phyloP scores from a whole-genome alignment of 192 early-diverging fungal species.

The Dissophora ornata region DNA sequence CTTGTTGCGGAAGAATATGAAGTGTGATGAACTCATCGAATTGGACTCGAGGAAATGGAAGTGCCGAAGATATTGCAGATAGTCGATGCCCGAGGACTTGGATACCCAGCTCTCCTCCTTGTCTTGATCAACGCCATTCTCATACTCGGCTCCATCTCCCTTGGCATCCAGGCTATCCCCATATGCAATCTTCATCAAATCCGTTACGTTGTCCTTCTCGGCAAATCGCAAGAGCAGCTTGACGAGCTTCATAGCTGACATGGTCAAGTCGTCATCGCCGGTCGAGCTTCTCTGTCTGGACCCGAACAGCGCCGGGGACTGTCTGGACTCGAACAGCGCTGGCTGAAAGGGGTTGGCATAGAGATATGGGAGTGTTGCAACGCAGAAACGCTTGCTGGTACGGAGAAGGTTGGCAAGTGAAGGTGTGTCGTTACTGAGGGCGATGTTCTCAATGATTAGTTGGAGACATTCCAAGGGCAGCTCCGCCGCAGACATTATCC shows the following conservation, averaged over 20 bases:
- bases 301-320: not conserved
- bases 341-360: constrained; percentile 15
- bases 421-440: not conserved
- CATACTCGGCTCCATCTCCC: too few species aligned
- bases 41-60: not conserved
- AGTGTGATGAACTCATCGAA: too few species aligned
- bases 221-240: not conserved
- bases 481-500: constrained; percentile 1
- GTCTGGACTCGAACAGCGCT: not conserved
- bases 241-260: not conserved
- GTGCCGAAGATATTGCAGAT: constrained; percentile 14
- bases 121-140: not conserved
- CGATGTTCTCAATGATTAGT: constrained; percentile 11
- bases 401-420: constrained; percentile 11
- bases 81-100: constrained; percentile 19
- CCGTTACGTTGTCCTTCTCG: not conserved
- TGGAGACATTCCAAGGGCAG: constrained; percentile 24
- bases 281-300: not conserved
- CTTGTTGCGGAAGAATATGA: not conserved
- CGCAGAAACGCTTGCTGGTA: constrained; percentile 10
- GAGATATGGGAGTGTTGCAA: constrained; percentile 18
- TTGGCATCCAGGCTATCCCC: not conserved
- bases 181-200: constrained; percentile 3
- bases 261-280: too few species aligned
- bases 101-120: not conserved